These are phyloP conservation scores for Setaria viridis DNA, from an alignment of 202 grass and related monocot genomes.

Conservation along the genomic window DNA sequence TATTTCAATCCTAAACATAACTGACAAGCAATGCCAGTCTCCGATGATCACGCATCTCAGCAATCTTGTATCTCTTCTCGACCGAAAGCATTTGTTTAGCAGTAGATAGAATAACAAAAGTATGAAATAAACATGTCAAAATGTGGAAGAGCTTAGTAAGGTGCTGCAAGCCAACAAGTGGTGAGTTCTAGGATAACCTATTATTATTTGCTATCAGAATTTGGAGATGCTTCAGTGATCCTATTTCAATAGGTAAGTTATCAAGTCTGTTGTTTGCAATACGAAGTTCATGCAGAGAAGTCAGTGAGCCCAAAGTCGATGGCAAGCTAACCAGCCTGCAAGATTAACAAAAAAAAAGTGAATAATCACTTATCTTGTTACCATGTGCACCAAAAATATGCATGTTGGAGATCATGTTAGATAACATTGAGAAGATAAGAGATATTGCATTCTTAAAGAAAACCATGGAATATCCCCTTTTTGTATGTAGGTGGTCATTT, in stretches of 20 bases:
- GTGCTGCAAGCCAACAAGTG: conserved; percentile 20
- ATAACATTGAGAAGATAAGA: background rate
- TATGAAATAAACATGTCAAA: conserved; percentile 10
- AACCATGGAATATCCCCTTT: conserved; percentile 10
- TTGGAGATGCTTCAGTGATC: conserved; percentile 75
- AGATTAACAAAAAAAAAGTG: conserved; percentile 22
- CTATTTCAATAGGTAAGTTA: conserved; percentile 78
- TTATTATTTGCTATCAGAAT: conserved; percentile 84
- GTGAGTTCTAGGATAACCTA: conserved; percentile 56
- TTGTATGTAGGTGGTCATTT: background rate
- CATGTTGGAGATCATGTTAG: background rate
- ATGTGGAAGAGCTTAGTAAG: conserved; percentile 29
- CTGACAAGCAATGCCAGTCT: background rate
- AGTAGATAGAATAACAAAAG: conserved; percentile 23
- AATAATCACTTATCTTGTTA: conserved; percentile 28
- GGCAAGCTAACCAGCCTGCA: conserved; percentile 83
- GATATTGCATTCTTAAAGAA: background rate
- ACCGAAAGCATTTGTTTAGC: conserved; percentile 20
- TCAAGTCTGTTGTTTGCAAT: conserved; percentile 76
- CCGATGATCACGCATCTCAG: background rate
- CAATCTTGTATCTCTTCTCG: conserved; percentile 1
- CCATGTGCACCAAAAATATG: conserved; percentile 48
- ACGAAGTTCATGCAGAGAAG: conserved; percentile 73
- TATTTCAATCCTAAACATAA: background rate
- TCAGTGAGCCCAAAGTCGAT: conserved; percentile 67